These are phyloP conservation scores for Sporodiniella umbellata DNA, from an alignment of 371 early-diverging fungal species.

Conservation along the genomic window DNA sequence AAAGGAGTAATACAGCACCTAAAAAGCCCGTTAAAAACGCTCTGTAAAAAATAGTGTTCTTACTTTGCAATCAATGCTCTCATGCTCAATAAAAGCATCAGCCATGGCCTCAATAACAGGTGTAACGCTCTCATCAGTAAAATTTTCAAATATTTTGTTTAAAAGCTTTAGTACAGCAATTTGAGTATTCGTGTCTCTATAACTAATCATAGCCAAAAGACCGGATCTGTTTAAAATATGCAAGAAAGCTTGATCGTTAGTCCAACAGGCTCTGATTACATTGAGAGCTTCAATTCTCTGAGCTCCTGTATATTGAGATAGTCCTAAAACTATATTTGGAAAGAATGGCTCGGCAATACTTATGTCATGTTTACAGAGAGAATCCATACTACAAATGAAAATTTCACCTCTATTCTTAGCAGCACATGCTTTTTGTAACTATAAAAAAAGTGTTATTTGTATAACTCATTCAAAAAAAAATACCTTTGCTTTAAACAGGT, in stretches of 20 bases:
- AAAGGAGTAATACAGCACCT: slow-evolving; percentile 33
- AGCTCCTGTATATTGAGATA: slow-evolving; percentile 32
- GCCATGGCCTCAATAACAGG: slow-evolving; percentile 36
- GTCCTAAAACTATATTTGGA: slow-evolving; percentile 28
- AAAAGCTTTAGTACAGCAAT: slow-evolving; percentile 48
- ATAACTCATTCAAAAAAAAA: no score
- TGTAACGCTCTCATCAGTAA: slow-evolving; percentile 37
- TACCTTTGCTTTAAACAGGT: neutral
- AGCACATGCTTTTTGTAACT: slow-evolving; percentile 12
- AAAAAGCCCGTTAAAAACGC: no score
- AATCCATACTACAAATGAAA: slow-evolving; percentile 41
- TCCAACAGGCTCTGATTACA: slow-evolving; percentile 50
- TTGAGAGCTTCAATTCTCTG: slow-evolving; percentile 48
- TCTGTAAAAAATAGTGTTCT: no score
- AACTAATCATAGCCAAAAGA: slow-evolving; percentile 20
- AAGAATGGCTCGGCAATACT: slow-evolving; percentile 34
- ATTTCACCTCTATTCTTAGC: slow-evolving; percentile 3
- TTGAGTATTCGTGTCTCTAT: slow-evolving; percentile 28
- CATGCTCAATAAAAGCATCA: slow-evolving; percentile 34
- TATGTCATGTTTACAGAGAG: slow-evolving; percentile 39
- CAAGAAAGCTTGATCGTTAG: slow-evolving; percentile 48
- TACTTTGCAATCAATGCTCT: slow-evolving; percentile 50
- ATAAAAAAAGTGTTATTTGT: no score
- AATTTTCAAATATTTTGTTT: slow-evolving; percentile 34
- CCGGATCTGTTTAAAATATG: slow-evolving; percentile 42